Evolutionary conservation across 31 red algal species (phyloP).

Genomic region (Porphyra umbilicalis): DNA sequence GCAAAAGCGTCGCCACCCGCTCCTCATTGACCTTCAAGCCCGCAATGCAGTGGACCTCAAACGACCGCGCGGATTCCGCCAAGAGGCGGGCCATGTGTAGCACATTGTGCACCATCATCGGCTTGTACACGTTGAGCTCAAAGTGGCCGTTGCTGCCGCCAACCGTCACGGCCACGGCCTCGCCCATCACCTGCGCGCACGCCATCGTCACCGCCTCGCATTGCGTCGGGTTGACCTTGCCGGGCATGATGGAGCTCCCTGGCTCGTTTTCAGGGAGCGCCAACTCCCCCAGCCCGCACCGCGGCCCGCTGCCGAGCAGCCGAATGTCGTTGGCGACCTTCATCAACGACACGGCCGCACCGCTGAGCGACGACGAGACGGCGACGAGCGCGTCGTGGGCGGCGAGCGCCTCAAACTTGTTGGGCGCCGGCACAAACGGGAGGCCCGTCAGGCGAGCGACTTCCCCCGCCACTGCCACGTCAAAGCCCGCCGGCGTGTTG

Average conservation of each 20-base stretch:
- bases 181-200: conserved; percentile 88
- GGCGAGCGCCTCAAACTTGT: conserved; percentile 97
- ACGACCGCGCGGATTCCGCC: conserved; percentile 53
- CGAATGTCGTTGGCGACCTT: conserved; percentile 99
- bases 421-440: conserved; percentile 73
- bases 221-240: conserved; percentile 98
- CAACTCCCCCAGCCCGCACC: conserved; percentile 90
- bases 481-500: conserved; percentile 75
- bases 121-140: conserved; percentile 96
- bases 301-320: conserved; percentile 73
- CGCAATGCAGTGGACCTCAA: conserved; percentile 61
- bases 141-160: conserved; percentile 92
- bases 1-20: conserved; percentile 48
- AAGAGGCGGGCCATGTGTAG: conserved; percentile 71
- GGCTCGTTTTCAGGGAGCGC: conserved; percentile 91
- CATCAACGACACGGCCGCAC: conserved; percentile 52
- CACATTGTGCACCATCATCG: conserved; percentile 82
- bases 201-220: conserved; percentile 94
- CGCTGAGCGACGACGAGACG: conserved; percentile 59
- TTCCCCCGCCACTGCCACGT: conserved; percentile 45
- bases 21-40: conserved; percentile 60
- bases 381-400: conserved; percentile 82
- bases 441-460: conserved; percentile 55
- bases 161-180: conserved; percentile 72
- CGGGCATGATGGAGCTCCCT: conserved; percentile 95